A percentile compares a stretch with the other conserved stretches of the same genome.
These are phyloP conservation scores for Luvunga scandens DNA, from an alignment of 345 rosid genomes.

Conservation along the genomic window DNA sequence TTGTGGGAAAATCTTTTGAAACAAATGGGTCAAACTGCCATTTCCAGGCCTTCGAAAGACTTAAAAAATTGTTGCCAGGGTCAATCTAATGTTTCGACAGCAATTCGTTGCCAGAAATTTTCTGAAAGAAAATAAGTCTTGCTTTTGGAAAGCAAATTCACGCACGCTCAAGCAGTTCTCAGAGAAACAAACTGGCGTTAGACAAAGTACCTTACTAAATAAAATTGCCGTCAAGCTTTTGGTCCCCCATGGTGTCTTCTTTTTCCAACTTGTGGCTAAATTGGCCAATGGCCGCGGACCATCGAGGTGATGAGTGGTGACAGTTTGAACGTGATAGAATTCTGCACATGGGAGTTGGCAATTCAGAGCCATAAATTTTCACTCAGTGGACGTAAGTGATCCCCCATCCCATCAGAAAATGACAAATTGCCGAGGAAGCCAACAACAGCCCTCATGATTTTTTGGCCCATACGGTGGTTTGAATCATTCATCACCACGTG, in stretches of 20 bases:
- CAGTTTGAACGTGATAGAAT: background rate
- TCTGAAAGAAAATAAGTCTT: background rate
- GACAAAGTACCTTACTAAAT: background rate
- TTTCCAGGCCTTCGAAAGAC: background rate
- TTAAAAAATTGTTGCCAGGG: background rate
- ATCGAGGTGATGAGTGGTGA: background rate
- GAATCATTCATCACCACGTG: background rate
- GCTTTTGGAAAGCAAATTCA: background rate
- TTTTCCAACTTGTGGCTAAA: background rate
- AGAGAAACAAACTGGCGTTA: background rate
- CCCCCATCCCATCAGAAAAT: background rate
- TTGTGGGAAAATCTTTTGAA: background rate
- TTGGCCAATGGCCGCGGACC: background rate
- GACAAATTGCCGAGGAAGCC: background rate
- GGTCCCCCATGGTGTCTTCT: background rate
- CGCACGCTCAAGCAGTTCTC: no score
- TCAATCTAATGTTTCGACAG: background rate
- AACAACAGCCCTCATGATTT: background rate
- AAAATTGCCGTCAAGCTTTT: background rate
- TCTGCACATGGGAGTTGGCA: background rate
- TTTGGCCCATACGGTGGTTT: background rate
- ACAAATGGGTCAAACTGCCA: no score
- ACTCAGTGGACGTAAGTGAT: no score
- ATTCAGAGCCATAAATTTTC: background rate
- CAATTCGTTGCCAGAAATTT: background rate